Percentiles rank a stretch among this genome's conserved stretches.
Evolutionary conservation across 495 filamentous ascomycete species (phyloP).

Genomic region (Lichenothelia convexa): DNA sequence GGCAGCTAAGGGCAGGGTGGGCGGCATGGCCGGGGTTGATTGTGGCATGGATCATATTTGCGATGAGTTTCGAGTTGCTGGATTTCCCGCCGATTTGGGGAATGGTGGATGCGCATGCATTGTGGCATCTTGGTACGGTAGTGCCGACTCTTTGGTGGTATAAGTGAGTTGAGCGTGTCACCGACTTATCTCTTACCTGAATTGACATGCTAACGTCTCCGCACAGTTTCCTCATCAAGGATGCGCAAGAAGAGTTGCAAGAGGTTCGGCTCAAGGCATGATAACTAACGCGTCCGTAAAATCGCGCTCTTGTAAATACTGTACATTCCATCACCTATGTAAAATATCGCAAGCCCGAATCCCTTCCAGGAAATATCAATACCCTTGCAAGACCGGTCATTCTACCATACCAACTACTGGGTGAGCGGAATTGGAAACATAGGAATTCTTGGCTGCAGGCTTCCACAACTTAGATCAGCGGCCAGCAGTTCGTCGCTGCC

Average conservation of each 20-base stretch:
- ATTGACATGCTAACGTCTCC: too few species aligned
- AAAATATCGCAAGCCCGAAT: too few species aligned
- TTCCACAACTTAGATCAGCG: too few species aligned
- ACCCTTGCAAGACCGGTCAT: too few species aligned
- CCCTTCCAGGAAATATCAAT: too few species aligned
- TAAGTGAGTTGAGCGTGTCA: constrained; percentile 43
- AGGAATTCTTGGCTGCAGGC: too few species aligned
- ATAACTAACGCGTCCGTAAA: too few species aligned
- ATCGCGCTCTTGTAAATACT: too few species aligned
- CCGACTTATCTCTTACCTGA: constrained; percentile 3
- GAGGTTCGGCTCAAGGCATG: constrained; percentile 13
- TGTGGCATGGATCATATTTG: constrained; percentile 77
- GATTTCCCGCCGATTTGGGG: constrained; percentile 81
- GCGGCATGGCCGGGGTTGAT: constrained; percentile 81
- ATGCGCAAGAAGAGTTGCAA: constrained; percentile 18
- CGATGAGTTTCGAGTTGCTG: constrained; percentile 87
- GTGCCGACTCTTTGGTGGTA: constrained; percentile 85
- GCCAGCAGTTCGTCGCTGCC: too few species aligned
- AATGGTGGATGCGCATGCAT: constrained; percentile 77
- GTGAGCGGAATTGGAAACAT: too few species aligned
- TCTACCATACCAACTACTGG: too few species aligned
- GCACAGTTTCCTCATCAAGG: constrained; percentile 15
- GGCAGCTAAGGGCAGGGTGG: constrained; percentile 51
- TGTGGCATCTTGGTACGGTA: constrained; percentile 93
- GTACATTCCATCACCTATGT: too few species aligned